Base-by-base conservation (phyloP, 257 asterid species). In the Haberlea rhodopensis region DNA sequence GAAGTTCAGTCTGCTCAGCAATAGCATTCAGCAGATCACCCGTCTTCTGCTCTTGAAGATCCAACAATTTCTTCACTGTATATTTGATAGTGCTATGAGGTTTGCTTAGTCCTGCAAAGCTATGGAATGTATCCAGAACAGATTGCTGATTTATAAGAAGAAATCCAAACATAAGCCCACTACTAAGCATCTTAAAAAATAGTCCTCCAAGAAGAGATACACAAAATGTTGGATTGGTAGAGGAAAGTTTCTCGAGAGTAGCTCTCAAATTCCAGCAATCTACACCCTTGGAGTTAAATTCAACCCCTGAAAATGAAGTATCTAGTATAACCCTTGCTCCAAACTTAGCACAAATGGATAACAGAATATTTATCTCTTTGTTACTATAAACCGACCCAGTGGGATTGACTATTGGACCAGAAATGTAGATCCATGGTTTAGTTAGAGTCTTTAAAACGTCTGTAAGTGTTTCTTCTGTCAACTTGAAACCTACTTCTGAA, bases 301-400 rank as follows among this genome's bases (percentile, higher is more conserved):
- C 86, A 73, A 86, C 78, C n/a, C 96, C 94, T 9, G 99, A 94
- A 72, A 84, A 94, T 59, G 99, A 90, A 67, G 96, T 90, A 61
- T 94, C 99, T 45, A 94, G 32, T 29, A 94, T 79, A 49, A 94
- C 91, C 71, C 80, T 76, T 21, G 99, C 95, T 31, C 88, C 97
- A 53, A 71, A 76, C 72, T 86, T 78, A 4, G 96, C 95, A 48
- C 99, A 90, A 22, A 74, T 40, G 3, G 87, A 69, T 60, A 94
- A 62, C 63, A 94, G 49, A 60, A 68, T 76, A 45, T 40, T 80
- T 56, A 94, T 85, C 85, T 94, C 99, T 68, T 84, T 88, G 29
- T 86, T 86, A 77, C 84, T 83, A 86, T 94, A 94, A 18, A 87
- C 64, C 75, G 76, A 75, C 57, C 99, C 97, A 2, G 96, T 90